Base-by-base conservation (phyloP, 352 stramenopile genomes). In the Aphanomyces cochlioides region DNA sequence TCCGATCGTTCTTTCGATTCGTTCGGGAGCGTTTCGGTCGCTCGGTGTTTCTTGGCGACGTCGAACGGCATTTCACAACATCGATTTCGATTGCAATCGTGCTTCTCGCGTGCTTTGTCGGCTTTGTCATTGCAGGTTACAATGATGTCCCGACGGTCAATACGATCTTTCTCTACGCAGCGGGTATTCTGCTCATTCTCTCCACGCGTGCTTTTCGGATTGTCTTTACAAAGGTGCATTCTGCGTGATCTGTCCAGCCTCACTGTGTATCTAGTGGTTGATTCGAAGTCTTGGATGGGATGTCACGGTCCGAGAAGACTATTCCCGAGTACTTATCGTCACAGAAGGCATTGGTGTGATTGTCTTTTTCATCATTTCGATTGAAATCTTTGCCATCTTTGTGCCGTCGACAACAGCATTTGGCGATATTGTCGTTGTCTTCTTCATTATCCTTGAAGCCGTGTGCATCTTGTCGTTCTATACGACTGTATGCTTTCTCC, bases 321-420 rank as follows among this genome's bases (percentile, higher is more conserved):
- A 89, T 56, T 79, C 80, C n/a, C 84, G 86, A 21, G 89, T 91
- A 69, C 89, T 92, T 59, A 81, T 94, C 12, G 80, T 94, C 56
- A 92, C 84, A 0, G 84, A 92, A 66, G 81, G 75, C 53, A 88
- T 92, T 63, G 90, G 77, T 81, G 47, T 90, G 47, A 50, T 85
- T 34, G 86, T 82, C 64, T 80, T 90, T 57, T 75, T 86, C n/a
- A 64, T 92, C 53, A 88, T 95, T 43, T 56, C 85, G 56, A 79
- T 93, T 65, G 87, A 95, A 72, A 78, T 90, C 34, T 95, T 93
- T 67, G 90, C 84, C 75, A 89, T 93, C 69, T 94, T 92, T 64
- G 75, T 80, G 10, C 81, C 77, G 57, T 87, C 82, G 66, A 60
- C 76, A 7, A 72, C 91, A 66, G 87, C 87, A 47, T 75, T 78